Conservation (phyloP, 352 stramenopile species). For the Albugo candida region DNA sequence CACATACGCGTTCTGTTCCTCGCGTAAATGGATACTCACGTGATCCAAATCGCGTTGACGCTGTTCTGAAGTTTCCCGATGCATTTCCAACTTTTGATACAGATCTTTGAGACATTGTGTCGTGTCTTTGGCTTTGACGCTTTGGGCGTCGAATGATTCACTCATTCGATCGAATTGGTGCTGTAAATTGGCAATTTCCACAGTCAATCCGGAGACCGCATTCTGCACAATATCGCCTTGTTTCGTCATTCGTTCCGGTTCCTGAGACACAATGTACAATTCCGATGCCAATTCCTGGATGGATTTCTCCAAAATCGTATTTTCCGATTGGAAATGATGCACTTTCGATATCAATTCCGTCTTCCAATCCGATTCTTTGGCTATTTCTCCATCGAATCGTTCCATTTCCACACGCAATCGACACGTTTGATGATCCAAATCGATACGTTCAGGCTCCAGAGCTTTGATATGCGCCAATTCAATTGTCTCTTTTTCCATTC, state of each 20-base stretch:
- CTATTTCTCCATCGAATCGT: constrained; percentile 42
- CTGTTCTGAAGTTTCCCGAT: constrained; percentile 81
- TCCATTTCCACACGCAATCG: constrained; percentile 45
- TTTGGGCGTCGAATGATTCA: constrained; percentile 17
- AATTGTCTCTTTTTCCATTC: constrained; percentile 55
- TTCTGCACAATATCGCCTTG: constrained; percentile 72
- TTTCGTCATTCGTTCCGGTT: constrained; percentile 70
- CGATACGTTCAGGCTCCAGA: constrained; percentile 65
- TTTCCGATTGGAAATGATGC: constrained; percentile 39
- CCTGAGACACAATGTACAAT: constrained; percentile 4
- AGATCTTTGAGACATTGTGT: constrained; percentile 68
- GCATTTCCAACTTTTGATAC: constrained; percentile 71
- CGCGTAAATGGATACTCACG: constrained; percentile 65
- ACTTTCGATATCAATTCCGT: constrained; percentile 33
- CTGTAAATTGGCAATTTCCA: constrained; percentile 35
- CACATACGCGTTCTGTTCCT: constrained; percentile 71
- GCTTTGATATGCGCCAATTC: constrained; percentile 55
- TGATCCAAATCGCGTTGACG: constrained; percentile 81
- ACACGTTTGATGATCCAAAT: constrained; percentile 44
- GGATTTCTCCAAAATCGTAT: constrained; percentile 19
- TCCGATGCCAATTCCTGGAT: constrained; percentile 1
- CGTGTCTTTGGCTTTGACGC: constrained; percentile 36
- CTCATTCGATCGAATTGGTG: constrained; percentile 20
- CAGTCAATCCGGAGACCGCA: constrained; percentile 44
- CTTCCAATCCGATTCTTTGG: constrained; percentile 45